A percentile compares a stretch with the other conserved stretches of the same genome.
phyloP scores from a whole-genome alignment of 2,329 filamentous ascomycete species.

The Paramyrothecium roridum region DNA sequence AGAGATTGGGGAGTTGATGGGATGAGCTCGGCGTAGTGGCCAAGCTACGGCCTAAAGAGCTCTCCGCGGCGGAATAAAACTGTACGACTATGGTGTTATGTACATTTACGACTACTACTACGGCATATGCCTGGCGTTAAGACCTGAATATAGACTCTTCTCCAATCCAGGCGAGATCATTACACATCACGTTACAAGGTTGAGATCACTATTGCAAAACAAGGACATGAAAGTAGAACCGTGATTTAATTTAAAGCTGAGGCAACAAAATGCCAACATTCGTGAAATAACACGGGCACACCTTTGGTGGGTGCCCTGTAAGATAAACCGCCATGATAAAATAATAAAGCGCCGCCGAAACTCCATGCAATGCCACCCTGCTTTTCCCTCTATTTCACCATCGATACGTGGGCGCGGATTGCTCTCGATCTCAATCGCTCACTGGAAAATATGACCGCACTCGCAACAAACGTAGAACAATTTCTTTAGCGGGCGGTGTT shows the following conservation, averaged over 20 bases:
- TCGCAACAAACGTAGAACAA: slow-evolving; percentile 91
- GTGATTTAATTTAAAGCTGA: too few relatives aligned
- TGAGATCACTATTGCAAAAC: too few relatives aligned
- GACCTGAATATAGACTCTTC: slow-evolving; percentile 16
- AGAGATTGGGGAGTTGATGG: neutral
- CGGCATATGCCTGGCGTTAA: slow-evolving; percentile 32
- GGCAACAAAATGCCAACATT: too few relatives aligned
- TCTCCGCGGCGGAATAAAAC: slow-evolving; percentile 19
- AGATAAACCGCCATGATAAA: neutral
- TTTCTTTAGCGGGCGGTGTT: slow-evolving; percentile 55
- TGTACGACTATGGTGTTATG: slow-evolving; percentile 24
- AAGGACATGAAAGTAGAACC: too few relatives aligned
- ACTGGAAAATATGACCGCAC: slow-evolving; percentile 84
- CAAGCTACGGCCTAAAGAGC: slow-evolving; percentile 1
- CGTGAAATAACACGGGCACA: neutral
- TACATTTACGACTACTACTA: slow-evolving; percentile 10
- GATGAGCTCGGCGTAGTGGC: neutral
- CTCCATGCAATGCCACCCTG: slow-evolving; percentile 4
- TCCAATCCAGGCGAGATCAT: neutral
- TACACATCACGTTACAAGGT: too few relatives aligned
- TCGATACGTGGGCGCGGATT: neutral
- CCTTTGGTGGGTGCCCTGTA: neutral
- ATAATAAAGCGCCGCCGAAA: slow-evolving; percentile 2
- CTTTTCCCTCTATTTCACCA: slow-evolving; percentile 2
- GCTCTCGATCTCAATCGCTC: slow-evolving; percentile 14